These are phyloP conservation scores for Aspergillus haitiensis DNA, from an alignment of 495 filamentous ascomycete species.

Conservation along the genomic window DNA sequence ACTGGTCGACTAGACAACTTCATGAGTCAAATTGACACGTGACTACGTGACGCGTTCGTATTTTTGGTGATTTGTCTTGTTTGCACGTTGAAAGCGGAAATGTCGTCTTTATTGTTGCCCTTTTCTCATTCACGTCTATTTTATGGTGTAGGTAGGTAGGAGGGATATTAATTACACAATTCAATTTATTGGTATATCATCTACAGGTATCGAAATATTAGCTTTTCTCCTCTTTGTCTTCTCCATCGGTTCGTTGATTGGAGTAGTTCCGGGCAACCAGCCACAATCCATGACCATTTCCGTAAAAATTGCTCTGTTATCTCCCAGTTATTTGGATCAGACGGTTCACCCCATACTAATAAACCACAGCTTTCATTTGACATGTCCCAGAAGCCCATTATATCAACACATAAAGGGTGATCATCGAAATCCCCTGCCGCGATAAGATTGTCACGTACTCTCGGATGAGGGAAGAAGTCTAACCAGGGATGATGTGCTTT, in stretches of 20 bases:
- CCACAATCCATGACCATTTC: constrained; percentile 53
- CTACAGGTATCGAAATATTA: constrained; percentile 45
- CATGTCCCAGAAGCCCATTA: constrained; percentile 46
- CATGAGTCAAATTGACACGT: not conserved
- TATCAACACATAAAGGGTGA: constrained; percentile 48
- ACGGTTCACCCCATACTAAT: constrained; percentile 55
- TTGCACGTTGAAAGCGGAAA: not conserved
- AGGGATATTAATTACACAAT: too few species aligned
- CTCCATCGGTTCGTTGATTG: constrained; percentile 53
- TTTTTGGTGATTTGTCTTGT: not conserved
- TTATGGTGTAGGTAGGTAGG: too few species aligned
- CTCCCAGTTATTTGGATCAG: constrained; percentile 50
- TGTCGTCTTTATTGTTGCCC: not conserved
- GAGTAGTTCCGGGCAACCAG: constrained; percentile 50
- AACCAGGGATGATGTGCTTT: constrained; percentile 53
- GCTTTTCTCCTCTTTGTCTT: constrained; percentile 46
- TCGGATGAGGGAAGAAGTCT: constrained; percentile 53
- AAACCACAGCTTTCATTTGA: constrained; percentile 36
- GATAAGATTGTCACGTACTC: constrained; percentile 54
- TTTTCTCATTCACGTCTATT: not conserved
- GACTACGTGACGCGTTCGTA: not conserved
- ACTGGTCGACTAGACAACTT: not conserved
- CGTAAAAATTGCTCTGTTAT: constrained; percentile 49
- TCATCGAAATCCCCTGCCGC: constrained; percentile 44
- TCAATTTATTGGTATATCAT: not conserved